Conservation (phyloP, 106 monocot species). For the Agapanthus africanus region DNA sequence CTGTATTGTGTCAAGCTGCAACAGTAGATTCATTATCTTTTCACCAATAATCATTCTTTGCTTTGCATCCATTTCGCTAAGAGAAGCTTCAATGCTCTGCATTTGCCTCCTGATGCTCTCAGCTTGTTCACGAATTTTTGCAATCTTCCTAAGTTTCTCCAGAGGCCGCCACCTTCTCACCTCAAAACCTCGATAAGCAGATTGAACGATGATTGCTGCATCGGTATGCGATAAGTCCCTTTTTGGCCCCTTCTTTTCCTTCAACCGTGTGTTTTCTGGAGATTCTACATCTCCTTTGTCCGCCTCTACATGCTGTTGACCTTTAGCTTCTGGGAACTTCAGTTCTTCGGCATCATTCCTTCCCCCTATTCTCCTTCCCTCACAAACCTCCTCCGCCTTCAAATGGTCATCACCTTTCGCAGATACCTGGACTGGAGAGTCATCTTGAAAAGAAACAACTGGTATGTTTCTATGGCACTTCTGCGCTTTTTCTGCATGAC, state of each 20-base stretch:
- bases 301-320: background rate
- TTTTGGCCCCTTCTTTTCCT: background rate
- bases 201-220: constrained; percentile 51
- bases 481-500: background rate
- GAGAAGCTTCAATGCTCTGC: constrained; percentile 18
- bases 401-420: background rate
- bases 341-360: constrained; percentile 1
- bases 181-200: constrained; percentile 51
- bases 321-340: background rate
- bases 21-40: constrained; percentile 67
- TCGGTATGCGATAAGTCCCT: constrained; percentile 31
- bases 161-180: constrained; percentile 52
- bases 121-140: constrained; percentile 20
- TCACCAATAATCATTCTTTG: constrained; percentile 35
- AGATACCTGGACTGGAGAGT: background rate
- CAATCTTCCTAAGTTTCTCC: constrained; percentile 53
- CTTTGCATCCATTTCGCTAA: constrained; percentile 22
- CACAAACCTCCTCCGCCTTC: background rate
- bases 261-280: background rate
- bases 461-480: background rate
- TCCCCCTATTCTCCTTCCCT: background rate
- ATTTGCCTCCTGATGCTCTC: constrained; percentile 21
- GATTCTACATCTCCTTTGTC: background rate
- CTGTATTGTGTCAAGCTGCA: constrained; percentile 73
- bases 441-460: background rate